Evolutionary conservation across 495 filamentous ascomycete genomes (phyloP), one percentile per base, ranked within the genome.

Genomic region (Neurospora intermedia): DNA sequence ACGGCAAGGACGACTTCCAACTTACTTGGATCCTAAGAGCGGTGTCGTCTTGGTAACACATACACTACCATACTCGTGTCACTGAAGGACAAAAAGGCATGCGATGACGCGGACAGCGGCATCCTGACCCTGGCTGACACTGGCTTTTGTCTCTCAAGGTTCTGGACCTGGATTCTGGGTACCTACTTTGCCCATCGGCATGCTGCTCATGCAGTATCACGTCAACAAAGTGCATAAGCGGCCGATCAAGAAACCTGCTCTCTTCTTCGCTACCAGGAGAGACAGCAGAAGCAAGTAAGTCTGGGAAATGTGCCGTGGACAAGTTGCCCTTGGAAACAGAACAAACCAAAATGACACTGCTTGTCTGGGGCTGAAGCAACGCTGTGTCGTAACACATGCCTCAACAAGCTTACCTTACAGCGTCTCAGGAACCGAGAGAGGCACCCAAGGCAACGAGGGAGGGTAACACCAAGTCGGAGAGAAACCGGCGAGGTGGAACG

Each of bases 351-450:
- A 15, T 15, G 20, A 62, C 23, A 31, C 13, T 38, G n/a, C 45
- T 31, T 45, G 71, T 70, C 41, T 69, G 18, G 41, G 41, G 23
- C 38, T 72, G 43, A 72, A 70, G 70, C 73, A 72, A 69, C 39
- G 48, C 18, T 43, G 27, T 41, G 11, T 41, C 39, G 62, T 69
- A 41, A 8, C 43, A 74, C 70, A n/a, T 43, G 42, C 43, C 54
- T 54, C 41, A 18, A 18, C 8, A 40, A 76, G 62, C 74, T 74
- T 73, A 71, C 73, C 74, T 74, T 73, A 71, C 73, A 41, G 69
- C 35, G n/a, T 43, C 72, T 73, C 27, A 70, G 72, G 43, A 40
- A 38, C 35, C 35, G 66, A n/a, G 39, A 41, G 70, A 69, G 71
- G 71, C 54, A 62, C 54, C 54, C 27, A 66, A 66, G 54, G 54